Base-by-base conservation (phyloP, 192 early-diverging fungal genomes). In the Entomortierella lignicola region DNA sequence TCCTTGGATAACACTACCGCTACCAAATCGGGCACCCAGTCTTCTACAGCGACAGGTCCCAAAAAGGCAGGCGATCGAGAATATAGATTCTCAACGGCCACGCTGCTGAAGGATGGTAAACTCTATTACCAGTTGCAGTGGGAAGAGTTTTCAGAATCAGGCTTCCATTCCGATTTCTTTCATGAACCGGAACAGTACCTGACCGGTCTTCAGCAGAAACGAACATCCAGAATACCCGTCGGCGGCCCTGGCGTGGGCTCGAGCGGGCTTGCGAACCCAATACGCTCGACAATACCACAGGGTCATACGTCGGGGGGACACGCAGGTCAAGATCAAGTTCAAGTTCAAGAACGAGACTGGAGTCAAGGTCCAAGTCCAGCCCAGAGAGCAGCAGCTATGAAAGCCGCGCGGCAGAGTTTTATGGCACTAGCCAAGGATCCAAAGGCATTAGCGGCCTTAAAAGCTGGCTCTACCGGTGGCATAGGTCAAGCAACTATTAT, bases 31-130 rank as follows among this genome's bases (percentile, higher is more conserved):
- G 27, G 25, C 44, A 20, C 56, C 32, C 21, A 42, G 11, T 50
- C 67, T 31, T 20, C 57, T 23, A 43, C 42, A 39, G 55, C 59
- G 50, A 54, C 61, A 55, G 60, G 56, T 66, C 57, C 66, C 68
- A 60, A 69, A 30, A 79, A 70, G 57, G 42, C 66, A 55, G 68
- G 67, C 43, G 66, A 60, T 60, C 50, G 75, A 65, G 75, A 79
- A 60, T 79, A 79, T 30, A 61, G 75, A 12, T 79, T 79, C 63
- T 79, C 75, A 39, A 79, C 75, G 20, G 75, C 75, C 15, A 79
- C 68, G 68, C 75, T 79, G 23, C 55, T 79, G 75, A 79, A 79
- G 75, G 75, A 79, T 79, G 75, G 75, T 79, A 79, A 79, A 63
- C 75, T 79, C 63, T 79, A 79, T 61, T 79, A 79, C 75, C 75